Base-by-base conservation (phyloP, 192 early-diverging fungal species). In the Coemansia sp. region DNA sequence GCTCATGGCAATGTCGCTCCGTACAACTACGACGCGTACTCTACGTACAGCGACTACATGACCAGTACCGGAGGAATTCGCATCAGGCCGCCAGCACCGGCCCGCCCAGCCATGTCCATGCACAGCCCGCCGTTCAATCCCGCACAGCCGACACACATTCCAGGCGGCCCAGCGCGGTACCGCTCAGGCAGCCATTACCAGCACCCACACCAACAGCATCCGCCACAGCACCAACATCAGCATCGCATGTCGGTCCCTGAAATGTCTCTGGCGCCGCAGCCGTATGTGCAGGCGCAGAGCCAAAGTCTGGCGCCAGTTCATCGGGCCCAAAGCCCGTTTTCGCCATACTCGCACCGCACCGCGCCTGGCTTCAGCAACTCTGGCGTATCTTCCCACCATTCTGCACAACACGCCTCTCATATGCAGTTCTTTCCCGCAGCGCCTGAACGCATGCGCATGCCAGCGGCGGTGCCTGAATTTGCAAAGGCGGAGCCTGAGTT, bases 1-100 rank as follows among this genome's bases (percentile, higher is more conserved):
- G 66, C 76, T 2, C 67, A 56, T 24, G 60, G 48, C 20, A 60
- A 61, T 38, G 64, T 67, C 10, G 67, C 64, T 21, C 46, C 55
- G 18, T 79, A 79, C 70, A 73, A 73, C 67, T 26, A 63, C 51
- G 76, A 79, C 67, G 24, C 67, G 21, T 79, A 66, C 67, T 66
- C 70, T n/a, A 60, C 76, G 4, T 79, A 79, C 48, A 56, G 76
- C 28, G 76, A 79, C 64, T 79, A 64, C 48, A 69, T 79, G 48
- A 38, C 70, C 47, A 79, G 63, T 57, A 61, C 75, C 15, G 75
- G 75, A 36, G 55, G 63, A 3, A 78, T 78, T 37, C 66, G 75
- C 42, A 70, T 73, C 46, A 70, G 61, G 48, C 69, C 69, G n/a
- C 61, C 44, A 5, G 53, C 61, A 11, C 60, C 70, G 58, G 58